Evolutionary conservation across 805 yeast genomes (phyloP).

Genomic region (Schwanniomyces polymorphus): DNA sequence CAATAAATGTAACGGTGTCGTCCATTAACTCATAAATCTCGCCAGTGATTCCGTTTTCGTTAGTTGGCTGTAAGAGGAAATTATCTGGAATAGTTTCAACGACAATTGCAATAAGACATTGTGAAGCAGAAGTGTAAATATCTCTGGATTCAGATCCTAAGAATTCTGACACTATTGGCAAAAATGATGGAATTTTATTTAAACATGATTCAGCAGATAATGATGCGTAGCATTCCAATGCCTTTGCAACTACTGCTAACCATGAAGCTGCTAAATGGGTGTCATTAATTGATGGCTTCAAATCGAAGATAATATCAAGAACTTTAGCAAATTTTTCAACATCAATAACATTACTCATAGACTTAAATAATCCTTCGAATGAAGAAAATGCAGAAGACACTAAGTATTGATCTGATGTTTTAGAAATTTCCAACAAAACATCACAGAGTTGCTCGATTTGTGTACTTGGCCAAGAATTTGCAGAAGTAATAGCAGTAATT

Average conservation of each 20-base stretch:
- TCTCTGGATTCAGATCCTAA: constrained; percentile 64
- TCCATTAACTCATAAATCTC: constrained; percentile 59
- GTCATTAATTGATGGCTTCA: constrained; percentile 82
- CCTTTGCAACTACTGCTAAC: constrained; percentile 92
- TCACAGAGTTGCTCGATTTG: constrained; percentile 76
- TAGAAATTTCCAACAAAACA: constrained; percentile 68
- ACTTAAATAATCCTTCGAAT: constrained; percentile 75
- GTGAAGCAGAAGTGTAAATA: constrained; percentile 75
- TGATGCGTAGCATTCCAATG: constrained; percentile 42
- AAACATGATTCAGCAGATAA: constrained; percentile 48
- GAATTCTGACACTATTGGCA: constrained; percentile 57
- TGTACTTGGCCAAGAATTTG: constrained; percentile 80
- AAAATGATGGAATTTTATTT: constrained; percentile 48
- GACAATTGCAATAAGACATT: constrained; percentile 81
- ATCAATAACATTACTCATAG: constrained; percentile 61
- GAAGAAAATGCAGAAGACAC: constrained; percentile 82
- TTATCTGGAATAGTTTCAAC: constrained; percentile 65
- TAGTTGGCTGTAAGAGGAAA: constrained; percentile 52
- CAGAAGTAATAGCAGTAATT: constrained; percentile 64
- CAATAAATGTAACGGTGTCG: constrained; percentile 49
- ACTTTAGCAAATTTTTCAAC: constrained; percentile 63
- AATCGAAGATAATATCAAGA: constrained; percentile 68
- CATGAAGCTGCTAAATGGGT: constrained; percentile 88
- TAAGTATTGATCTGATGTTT: constrained; percentile 79
- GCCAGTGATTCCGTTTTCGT: constrained; percentile 36